Percentiles rank a stretch among this genome's conserved stretches.
Conservation (phyloP, 2,329 filamentous ascomycete genomes). For the Sporothrix mexicana region DNA sequence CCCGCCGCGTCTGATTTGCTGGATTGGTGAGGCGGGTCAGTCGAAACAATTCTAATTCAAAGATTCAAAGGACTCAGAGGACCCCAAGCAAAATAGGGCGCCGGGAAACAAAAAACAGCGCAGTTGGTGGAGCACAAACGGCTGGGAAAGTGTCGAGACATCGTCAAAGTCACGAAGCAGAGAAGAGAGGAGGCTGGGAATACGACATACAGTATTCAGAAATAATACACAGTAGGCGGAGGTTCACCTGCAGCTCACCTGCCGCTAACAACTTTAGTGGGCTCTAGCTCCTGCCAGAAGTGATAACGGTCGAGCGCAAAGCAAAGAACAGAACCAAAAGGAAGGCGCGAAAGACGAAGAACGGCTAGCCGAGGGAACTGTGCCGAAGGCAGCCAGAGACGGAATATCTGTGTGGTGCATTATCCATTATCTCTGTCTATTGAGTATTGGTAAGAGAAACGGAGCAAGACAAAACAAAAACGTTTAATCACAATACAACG, state of each 20-base stretch:
- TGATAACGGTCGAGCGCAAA: constrained; percentile 15
- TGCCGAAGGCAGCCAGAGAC: background rate
- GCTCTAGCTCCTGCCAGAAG: constrained; percentile 5
- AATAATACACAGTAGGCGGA: too few species aligned
- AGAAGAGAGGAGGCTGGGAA: background rate
- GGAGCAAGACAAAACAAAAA: background rate
- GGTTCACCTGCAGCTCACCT: background rate
- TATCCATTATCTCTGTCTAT: background rate
- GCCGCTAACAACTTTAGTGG: constrained; percentile 6
- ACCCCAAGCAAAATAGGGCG: background rate
- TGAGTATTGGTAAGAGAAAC: background rate
- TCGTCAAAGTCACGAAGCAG: background rate
- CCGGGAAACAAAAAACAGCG: constrained; percentile 11
- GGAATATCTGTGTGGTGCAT: too few species aligned
- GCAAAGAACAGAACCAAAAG: background rate
- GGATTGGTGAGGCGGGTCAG: constrained; percentile 2
- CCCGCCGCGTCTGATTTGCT: constrained; percentile 21
- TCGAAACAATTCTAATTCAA: constrained; percentile 9
- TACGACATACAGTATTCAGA: too few species aligned
- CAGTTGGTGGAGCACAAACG: constrained; percentile 5
- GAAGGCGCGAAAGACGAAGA: background rate
- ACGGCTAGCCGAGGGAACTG: background rate
- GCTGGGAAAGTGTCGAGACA: background rate
- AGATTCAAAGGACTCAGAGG: background rate
- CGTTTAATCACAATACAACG: background rate